Evolutionary conservation across 1,284 basidiomycete genomes (phyloP).

Genomic region (Rhodofomes roseus): DNA sequence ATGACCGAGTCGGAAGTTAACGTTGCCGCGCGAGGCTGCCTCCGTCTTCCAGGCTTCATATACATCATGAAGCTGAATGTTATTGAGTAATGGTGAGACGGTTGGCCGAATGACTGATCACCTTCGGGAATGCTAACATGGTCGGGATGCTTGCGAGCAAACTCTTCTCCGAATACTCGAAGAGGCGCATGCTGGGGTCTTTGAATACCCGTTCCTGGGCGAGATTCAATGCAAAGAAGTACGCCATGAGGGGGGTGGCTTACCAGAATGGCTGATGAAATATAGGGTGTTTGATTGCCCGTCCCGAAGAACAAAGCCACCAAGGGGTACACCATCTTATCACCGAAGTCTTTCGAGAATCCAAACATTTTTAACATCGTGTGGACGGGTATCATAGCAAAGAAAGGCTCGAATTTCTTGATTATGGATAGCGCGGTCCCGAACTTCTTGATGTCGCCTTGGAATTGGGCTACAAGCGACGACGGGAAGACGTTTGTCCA

Average conservation of each 20-base stretch:
- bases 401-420: constrained; percentile 49
- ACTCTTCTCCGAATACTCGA: constrained; percentile 30
- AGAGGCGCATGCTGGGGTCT: constrained; percentile 52
- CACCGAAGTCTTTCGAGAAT: constrained; percentile 56
- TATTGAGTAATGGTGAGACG: constrained; percentile 18
- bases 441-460: constrained; percentile 56
- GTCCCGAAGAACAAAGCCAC: constrained; percentile 59
- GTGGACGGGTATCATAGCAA: constrained; percentile 58
- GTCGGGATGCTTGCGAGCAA: constrained; percentile 30
- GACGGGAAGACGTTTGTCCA: constrained; percentile 69
- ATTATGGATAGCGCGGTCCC: constrained; percentile 50
- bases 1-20: constrained; percentile 37
- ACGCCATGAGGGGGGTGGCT: background rate
- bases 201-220: constrained; percentile 50
- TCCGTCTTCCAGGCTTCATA: constrained; percentile 46
- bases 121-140: constrained; percentile 32
- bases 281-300: constrained; percentile 59
- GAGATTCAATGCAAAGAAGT: background rate
- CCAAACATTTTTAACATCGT: constrained; percentile 54
- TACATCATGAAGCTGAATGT: constrained; percentile 36
- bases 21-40: constrained; percentile 38
- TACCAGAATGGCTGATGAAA: constrained; percentile 50
- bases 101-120: constrained; percentile 32
- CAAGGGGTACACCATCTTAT: constrained; percentile 54
- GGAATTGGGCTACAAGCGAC: constrained; percentile 45